A percentile compares a stretch with the other conserved stretches of the same genome.
Conservation (phyloP, 306 rosid genomes). For the Lablab purpureus region DNA sequence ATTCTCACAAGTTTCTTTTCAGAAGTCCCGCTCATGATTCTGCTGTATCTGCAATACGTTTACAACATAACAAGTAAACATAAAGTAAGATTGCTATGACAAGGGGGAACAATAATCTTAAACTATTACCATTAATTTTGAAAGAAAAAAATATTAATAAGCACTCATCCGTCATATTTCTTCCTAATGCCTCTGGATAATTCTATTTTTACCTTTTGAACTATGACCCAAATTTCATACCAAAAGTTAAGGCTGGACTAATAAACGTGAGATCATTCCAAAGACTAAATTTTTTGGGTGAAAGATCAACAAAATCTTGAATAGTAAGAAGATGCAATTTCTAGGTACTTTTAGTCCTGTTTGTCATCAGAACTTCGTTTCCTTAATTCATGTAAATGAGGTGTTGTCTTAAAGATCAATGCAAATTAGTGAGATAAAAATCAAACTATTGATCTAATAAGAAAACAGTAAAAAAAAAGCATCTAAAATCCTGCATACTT, state of each 20-base stretch:
- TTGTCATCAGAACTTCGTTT: not conserved
- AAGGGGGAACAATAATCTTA: conserved; percentile 23
- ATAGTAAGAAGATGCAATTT: not conserved
- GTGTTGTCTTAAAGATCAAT: not conserved
- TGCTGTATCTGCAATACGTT: conserved; percentile 49
- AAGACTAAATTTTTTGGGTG: not conserved
- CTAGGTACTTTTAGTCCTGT: not conserved
- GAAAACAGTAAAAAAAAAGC: not conserved
- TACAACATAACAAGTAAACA: conserved; percentile 29
- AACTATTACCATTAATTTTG: not conserved
- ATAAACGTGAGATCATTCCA: conserved; percentile 8
- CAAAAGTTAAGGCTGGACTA: not conserved
- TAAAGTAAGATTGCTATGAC: conserved; percentile 36
- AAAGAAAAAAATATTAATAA: not conserved
- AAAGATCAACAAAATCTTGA: not conserved
- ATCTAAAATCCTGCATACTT: not conserved
- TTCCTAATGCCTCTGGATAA: not conserved
- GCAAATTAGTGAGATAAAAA: not conserved
- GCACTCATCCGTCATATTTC: not conserved
- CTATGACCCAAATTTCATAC: conserved; percentile 12
- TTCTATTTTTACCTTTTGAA: not conserved
- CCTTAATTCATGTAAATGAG: not conserved
- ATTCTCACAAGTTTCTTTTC: conserved; percentile 69
- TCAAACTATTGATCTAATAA: not conserved
- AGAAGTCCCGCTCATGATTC: conserved; percentile 65